phyloP scores from a whole-genome alignment of 805 yeast species.

The Metschnikowia hibisci region DNA sequence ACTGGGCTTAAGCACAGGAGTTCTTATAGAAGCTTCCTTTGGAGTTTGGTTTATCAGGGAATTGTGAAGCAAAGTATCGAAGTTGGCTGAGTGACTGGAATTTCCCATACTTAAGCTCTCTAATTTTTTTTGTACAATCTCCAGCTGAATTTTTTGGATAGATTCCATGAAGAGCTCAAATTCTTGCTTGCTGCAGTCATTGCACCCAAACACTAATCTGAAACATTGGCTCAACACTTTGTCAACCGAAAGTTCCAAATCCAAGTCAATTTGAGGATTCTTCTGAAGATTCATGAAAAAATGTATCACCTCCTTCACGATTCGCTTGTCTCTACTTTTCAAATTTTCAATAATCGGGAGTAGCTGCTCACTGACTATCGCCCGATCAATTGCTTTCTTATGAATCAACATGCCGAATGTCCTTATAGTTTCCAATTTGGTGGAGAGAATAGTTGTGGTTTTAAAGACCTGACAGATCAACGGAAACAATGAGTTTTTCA shows the following conservation, averaged over 20 bases:
- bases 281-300: slow-evolving; percentile 51
- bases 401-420: slow-evolving; percentile 57
- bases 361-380: slow-evolving; percentile 69
- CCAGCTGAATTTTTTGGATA: slow-evolving; percentile 9
- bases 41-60: slow-evolving; percentile 24
- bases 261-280: slow-evolving; percentile 25
- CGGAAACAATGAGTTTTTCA: slow-evolving; percentile 76
- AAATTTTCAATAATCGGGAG: slow-evolving; percentile 73
- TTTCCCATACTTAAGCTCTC: slow-evolving; percentile 6
- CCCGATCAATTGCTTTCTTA: slow-evolving; percentile 62
- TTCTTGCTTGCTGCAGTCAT: slow-evolving; percentile 33
- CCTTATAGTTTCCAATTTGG: slow-evolving; percentile 64
- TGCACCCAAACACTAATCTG: slow-evolving; percentile 35
- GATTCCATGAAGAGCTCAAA: slow-evolving; percentile 27
- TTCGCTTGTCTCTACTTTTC: slow-evolving; percentile 71
- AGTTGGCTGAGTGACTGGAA: slow-evolving; percentile 12
- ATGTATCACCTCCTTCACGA: slow-evolving; percentile 49
- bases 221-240: slow-evolving; percentile 17
- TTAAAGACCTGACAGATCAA: slow-evolving; percentile 67
- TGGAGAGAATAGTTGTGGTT: slow-evolving; percentile 77
- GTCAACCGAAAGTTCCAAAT: slow-evolving; percentile 15
- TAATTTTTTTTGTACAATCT: slow-evolving; percentile 8
- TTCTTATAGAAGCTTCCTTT: slow-evolving; percentile 22
- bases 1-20: slow-evolving; percentile 17
- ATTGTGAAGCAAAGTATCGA: slow-evolving; percentile 29